These are phyloP conservation scores for Anaeramoeba ignava DNA, from an alignment of 78 protist species.

Conservation along the genomic window DNA sequence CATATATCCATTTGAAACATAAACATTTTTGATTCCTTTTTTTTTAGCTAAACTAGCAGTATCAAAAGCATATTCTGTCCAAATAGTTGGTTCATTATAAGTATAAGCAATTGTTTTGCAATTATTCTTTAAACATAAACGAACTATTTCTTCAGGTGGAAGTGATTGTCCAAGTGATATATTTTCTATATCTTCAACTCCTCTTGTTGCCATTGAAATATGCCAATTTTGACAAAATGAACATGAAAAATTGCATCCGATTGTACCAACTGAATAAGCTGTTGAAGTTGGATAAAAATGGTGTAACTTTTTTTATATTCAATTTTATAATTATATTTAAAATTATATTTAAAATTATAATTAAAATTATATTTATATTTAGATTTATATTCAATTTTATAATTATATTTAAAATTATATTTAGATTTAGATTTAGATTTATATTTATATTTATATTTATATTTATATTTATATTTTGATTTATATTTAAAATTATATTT, in stretches of 20 bases:
- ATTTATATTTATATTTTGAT: too few species aligned
- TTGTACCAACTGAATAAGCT: not conserved
- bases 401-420: too few species aligned
- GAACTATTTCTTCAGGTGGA: not conserved
- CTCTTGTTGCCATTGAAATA: not conserved
- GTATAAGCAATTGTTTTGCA: not conserved
- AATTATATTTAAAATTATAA: too few species aligned
- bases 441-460: too few species aligned
- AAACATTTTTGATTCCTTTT: constrained; percentile 20
- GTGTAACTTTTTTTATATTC: too few species aligned
- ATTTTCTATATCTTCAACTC: not conserved
- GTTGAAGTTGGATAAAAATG: not conserved
- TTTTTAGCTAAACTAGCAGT: constrained; percentile 17
- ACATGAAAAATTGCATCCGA: not conserved
- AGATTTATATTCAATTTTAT: too few species aligned
- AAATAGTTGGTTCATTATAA: constrained; percentile 39
- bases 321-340: too few species aligned
- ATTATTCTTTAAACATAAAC: not conserved
- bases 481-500: too few species aligned
- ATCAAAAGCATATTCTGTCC: constrained; percentile 36
- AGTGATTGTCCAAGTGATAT: not conserved
- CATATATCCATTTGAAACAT: constrained; percentile 36
- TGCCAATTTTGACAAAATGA: constrained; percentile 5
- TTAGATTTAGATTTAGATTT: too few species aligned
- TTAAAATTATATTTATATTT: too few species aligned